Percentiles rank a stretch among this genome's conserved stretches.
Evolutionary conservation across 768 basidiomycete species (phyloP).

Genomic region (Auricularia sp.): DNA sequence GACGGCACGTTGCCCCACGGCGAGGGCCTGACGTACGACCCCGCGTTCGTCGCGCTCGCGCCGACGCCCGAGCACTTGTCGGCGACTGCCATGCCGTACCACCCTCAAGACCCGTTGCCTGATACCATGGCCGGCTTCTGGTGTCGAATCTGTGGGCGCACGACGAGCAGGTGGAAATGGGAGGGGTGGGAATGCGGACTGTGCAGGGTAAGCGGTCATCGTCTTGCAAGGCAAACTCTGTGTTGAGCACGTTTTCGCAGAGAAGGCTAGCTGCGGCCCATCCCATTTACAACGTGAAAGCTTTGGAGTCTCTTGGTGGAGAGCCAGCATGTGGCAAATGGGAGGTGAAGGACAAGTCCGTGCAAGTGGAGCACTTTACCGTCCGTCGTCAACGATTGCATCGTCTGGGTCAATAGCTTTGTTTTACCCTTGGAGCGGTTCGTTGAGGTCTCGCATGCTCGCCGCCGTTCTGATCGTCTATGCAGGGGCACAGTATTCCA

Average conservation of each 20-base stretch:
- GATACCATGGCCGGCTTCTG: constrained; percentile 40
- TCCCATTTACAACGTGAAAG: no score
- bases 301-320: no score
- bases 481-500: constrained; percentile 58
- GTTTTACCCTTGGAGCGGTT: constrained; percentile 18
- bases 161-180: constrained; percentile 75
- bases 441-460: background rate
- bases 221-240: background rate
- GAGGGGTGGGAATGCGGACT: constrained; percentile 58
- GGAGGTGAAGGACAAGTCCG: no score
- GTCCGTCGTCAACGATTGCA: no score
- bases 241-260: background rate
- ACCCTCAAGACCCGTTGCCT: background rate
- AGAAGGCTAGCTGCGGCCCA: background rate
- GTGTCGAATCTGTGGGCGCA: constrained; percentile 56
- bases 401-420: constrained; percentile 32
- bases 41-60: constrained; percentile 4
- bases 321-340: no score
- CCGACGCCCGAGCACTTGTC: background rate
- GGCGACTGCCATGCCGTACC: background rate
- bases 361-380: no score
- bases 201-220: constrained; percentile 37
- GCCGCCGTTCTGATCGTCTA: no score
- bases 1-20: constrained; percentile 4
- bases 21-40: constrained; percentile 5